These are phyloP conservation scores for Purpureocillium lavendulum DNA, from an alignment of 2,329 filamentous ascomycete species.

Conservation along the genomic window DNA sequence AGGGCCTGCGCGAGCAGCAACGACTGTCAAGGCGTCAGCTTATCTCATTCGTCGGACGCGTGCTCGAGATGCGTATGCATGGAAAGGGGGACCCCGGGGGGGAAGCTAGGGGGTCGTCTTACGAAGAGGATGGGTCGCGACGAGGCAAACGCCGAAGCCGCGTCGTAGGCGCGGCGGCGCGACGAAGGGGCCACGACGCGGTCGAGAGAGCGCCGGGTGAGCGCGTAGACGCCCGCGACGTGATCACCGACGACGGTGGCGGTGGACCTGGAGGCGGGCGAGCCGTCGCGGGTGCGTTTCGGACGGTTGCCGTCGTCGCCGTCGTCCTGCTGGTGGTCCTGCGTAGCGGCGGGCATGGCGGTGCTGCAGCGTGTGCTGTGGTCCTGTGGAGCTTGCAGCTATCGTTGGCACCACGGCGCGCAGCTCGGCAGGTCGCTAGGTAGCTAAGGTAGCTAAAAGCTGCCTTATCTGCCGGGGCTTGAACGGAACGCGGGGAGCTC, in stretches of 20 bases:
- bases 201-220: slow-evolving; percentile 36
- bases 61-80: not conserved
- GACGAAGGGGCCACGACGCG: slow-evolving; percentile 50
- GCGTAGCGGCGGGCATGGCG: not conserved
- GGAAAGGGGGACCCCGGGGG: slow-evolving; percentile 1
- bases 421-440: too few relatives aligned
- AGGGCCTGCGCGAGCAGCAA: slow-evolving; percentile 59
- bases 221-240: slow-evolving; percentile 27
- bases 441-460: too few relatives aligned
- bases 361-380: too few relatives aligned
- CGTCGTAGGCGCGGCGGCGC: slow-evolving; percentile 47
- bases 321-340: not conserved
- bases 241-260: slow-evolving; percentile 20
- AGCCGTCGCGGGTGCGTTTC: too few relatives aligned
- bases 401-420: too few relatives aligned
- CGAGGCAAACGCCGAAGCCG: slow-evolving; percentile 46
- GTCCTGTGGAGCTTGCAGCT: too few relatives aligned
- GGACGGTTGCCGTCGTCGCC: not conserved
- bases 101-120: slow-evolving; percentile 25
- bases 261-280: not conserved
- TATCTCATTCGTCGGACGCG: not conserved
- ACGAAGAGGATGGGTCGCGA: slow-evolving; percentile 64
- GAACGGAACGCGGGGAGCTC: too few relatives aligned
- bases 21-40: slow-evolving; percentile 35
- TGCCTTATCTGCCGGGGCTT: too few relatives aligned